These are phyloP conservation scores for Inonotus hispidus DNA, from an alignment of 1,284 basidiomycete genomes.

Conservation along the genomic window DNA sequence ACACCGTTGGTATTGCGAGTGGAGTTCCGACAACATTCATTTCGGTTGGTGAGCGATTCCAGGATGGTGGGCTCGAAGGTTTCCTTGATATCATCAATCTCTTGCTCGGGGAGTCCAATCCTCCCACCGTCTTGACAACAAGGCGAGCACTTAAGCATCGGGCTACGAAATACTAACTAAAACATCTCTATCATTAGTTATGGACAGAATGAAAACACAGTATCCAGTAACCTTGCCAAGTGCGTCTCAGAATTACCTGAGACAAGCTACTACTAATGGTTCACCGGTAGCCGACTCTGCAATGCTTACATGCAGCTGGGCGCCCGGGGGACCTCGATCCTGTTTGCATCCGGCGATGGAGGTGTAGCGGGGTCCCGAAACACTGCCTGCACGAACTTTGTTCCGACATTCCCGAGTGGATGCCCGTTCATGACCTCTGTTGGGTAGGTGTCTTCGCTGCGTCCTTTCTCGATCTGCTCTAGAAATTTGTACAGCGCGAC, in stretches of 20 bases:
- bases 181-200: constrained; percentile 11
- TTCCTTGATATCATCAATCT: constrained; percentile 33
- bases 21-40: constrained; percentile 24
- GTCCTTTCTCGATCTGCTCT: constrained; percentile 20
- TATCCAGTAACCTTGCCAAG: constrained; percentile 25
- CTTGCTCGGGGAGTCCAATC: constrained; percentile 23
- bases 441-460: constrained; percentile 26
- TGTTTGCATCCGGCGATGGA: constrained; percentile 35
- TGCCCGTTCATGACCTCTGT: constrained; percentile 27
- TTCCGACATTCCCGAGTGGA: constrained; percentile 31
- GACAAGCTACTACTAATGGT: neutral
- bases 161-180: neutral
- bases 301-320: constrained; percentile 32
- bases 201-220: constrained; percentile 25
- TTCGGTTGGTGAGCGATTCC: constrained; percentile 20
- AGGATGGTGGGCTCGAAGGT: constrained; percentile 21
- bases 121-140: constrained; percentile 29
- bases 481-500: constrained; percentile 24
- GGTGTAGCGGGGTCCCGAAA: constrained; percentile 34
- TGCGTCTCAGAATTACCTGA: constrained; percentile 16
- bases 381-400: constrained; percentile 27
- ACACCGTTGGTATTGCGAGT: constrained; percentile 29
- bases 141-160: constrained; percentile 20
- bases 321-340: constrained; percentile 32
- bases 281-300: constrained; percentile 30